These are phyloP conservation scores for Cinchona pubescens DNA, from an alignment of 257 asterid genomes.

Conservation along the genomic window DNA sequence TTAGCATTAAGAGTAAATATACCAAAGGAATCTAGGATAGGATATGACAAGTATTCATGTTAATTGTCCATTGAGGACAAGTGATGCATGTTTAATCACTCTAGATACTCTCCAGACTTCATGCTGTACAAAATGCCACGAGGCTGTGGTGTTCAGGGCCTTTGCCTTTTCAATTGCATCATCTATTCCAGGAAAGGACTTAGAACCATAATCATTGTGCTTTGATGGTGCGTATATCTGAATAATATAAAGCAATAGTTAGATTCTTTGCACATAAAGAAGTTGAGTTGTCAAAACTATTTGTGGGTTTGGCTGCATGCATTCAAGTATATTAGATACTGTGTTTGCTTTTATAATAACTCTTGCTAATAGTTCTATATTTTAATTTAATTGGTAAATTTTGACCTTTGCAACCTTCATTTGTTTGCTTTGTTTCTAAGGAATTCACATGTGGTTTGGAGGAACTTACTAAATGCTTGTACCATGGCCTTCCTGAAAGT, in stretches of 20 bases:
- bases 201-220: slow-evolving; percentile 69
- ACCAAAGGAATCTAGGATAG: background rate
- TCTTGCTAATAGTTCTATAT: background rate
- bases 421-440: background rate
- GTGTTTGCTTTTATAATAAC: background rate
- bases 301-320: background rate
- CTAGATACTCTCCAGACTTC: slow-evolving; percentile 88
- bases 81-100: slow-evolving; percentile 72
- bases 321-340: background rate
- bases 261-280: background rate
- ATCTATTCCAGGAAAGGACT: slow-evolving; percentile 62
- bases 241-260: slow-evolving; percentile 12
- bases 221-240: slow-evolving; percentile 83
- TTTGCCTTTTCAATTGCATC: slow-evolving; percentile 64
- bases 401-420: background rate
- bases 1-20: background rate
- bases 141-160: slow-evolving; percentile 33
- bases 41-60: slow-evolving; percentile 32
- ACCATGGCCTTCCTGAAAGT: slow-evolving; percentile 67
- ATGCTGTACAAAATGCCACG: slow-evolving; percentile 67
- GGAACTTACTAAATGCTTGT: slow-evolving; percentile 72
- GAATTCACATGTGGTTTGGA: background rate
- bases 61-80: slow-evolving; percentile 56
- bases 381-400: background rate
- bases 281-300: background rate